Evolutionary conservation across 2,329 filamentous ascomycete genomes (phyloP), one percentile per base, ranked within the genome.

Genomic region (Aspergillus unguis): DNA sequence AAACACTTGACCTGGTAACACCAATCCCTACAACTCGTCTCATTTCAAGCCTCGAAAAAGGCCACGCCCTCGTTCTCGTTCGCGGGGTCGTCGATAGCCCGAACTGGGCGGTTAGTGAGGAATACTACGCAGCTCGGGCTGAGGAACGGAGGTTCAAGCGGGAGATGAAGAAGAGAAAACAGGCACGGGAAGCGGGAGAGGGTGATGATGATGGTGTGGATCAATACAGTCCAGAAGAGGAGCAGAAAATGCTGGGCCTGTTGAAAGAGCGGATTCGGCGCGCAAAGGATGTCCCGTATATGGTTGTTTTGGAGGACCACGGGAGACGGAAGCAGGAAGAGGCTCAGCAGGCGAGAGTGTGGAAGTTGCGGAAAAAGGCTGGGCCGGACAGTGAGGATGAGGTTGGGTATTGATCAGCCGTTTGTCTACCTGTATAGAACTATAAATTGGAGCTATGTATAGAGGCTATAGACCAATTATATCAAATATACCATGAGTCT

Each of bases 1-100:
- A 68, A n/a, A 69, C 71, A 48, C 60, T 78, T 10, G 75, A 77
- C 44, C 65, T 77, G 17, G 65, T 80, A 10, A 81, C 81, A 0
- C 81, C 82, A 0, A 71, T 79, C 48, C 53, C 69, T 3, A 50
- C 59, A 23, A 58, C 62, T 3, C 57, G 53, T 6, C 59, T 76
- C 31, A 62, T 62, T 8, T 56, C 63, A 5, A 58, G 67, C 2
- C 55, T 73, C 4, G 61, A 71, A 28, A 62, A 71, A 31, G 68
- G 70, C 2, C 61, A 68, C 23, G 64, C 69, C n/a, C 65, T 80
- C 3, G 70, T 80, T 2, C 69, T 81, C 3, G 77, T 80, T 6
- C 69, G 77, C 36, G 79, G 79, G 1, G 65, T 66, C 26, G 56
- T 75, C 9, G 74, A 76, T 60, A 74, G 70, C 37, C 74, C 74